phyloP scores from a whole-genome alignment of 345 rosid species.

The Corchorus olitorius region DNA sequence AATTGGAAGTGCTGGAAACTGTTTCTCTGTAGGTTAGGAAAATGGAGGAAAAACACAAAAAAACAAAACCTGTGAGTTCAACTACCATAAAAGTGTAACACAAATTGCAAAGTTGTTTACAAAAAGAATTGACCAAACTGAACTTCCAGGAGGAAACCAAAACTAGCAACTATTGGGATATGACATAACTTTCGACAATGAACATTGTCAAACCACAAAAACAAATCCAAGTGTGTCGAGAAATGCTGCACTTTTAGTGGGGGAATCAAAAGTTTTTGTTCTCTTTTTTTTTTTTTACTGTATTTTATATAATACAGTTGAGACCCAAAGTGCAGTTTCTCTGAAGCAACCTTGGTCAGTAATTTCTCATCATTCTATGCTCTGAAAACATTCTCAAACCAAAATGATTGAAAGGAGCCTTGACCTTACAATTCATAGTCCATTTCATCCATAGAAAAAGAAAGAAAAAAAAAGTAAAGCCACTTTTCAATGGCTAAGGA shows the following conservation, averaged over 20 bases:
- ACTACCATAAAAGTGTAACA: background rate
- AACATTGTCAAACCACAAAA: background rate
- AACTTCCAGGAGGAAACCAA: background rate
- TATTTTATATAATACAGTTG: background rate
- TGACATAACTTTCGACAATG: background rate
- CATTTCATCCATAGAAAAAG: background rate
- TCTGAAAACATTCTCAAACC: background rate
- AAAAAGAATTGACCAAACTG: background rate
- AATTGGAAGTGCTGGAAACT: background rate
- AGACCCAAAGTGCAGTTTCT: background rate
- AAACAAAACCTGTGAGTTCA: slow-evolving; percentile 6
- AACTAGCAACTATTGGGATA: background rate
- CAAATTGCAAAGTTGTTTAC: background rate
- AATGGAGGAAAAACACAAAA: background rate
- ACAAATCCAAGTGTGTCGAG: background rate
- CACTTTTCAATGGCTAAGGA: background rate
- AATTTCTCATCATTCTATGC: background rate
- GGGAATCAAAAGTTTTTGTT: background rate
- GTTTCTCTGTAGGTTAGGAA: background rate
- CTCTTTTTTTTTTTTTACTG: background rate
- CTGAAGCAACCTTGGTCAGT: background rate
- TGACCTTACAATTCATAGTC: background rate
- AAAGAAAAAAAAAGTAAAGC: background rate
- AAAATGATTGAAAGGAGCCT: background rate
- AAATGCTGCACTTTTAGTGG: background rate